A percentile compares a stretch with the other conserved stretches of the same genome.
Conservation (phyloP, 768 basidiomycete genomes). For the Panus rudis region DNA sequence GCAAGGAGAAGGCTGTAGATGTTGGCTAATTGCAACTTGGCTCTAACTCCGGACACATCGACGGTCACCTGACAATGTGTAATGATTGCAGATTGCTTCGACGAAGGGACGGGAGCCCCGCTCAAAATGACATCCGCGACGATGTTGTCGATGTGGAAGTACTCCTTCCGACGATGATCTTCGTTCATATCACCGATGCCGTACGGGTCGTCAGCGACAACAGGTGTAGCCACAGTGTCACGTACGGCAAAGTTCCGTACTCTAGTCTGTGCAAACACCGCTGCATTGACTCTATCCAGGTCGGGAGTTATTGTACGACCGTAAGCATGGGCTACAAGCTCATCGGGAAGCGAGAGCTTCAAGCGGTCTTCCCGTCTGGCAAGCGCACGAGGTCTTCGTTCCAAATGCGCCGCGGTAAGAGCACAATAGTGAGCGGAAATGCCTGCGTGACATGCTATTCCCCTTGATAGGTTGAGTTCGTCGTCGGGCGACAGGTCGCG, state of each 20-base stretch:
- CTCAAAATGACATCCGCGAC: constrained; percentile 23
- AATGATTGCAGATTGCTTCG: too few relatives aligned
- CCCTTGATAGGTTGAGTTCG: constrained; percentile 57
- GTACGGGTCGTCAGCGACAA: constrained; percentile 60
- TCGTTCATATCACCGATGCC: constrained; percentile 20
- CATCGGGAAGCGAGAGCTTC: constrained; percentile 48
- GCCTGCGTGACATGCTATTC: constrained; percentile 51
- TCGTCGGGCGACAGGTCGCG: constrained; percentile 75
- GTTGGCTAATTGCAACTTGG: constrained; percentile 54
- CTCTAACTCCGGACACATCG: constrained; percentile 45
- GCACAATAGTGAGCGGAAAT: constrained; percentile 51
- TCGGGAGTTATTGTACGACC: constrained; percentile 32
- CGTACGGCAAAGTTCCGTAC: constrained; percentile 50
- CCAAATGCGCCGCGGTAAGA: constrained; percentile 17
- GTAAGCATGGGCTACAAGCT: constrained; percentile 40
- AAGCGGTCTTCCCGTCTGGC: too few relatives aligned
- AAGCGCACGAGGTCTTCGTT: too few relatives aligned
- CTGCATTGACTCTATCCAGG: constrained; percentile 37
- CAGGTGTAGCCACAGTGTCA: constrained; percentile 58
- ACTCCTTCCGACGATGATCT: constrained; percentile 33
- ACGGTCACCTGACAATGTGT: constrained; percentile 41
- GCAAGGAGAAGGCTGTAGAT: constrained; percentile 68
- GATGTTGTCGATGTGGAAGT: constrained; percentile 34
- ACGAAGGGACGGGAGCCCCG: constrained; percentile 9
- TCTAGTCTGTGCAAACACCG: too few relatives aligned